Percentiles rank a stretch among this genome's conserved stretches.
phyloP scores from a whole-genome alignment of 106 monocot species.

The Dioscorea zingiberensis region DNA sequence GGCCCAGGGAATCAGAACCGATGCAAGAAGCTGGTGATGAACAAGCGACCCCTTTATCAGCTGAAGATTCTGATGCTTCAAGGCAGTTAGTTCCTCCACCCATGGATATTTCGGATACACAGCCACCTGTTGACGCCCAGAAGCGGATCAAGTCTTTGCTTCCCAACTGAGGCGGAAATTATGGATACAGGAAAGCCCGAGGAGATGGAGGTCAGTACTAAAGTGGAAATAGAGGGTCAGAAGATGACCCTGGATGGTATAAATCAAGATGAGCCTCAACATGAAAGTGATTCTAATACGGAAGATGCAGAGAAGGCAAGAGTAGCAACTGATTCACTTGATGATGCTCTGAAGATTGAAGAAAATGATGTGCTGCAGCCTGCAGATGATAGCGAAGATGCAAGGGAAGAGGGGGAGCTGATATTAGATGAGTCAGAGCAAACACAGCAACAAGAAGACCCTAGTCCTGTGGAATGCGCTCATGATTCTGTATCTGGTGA shows the following conservation, averaged over 20 bases:
- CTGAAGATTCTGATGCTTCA: too few relatives aligned
- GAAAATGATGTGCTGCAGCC: constrained; percentile 22
- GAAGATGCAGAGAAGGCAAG: constrained; percentile 30
- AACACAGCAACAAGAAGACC: constrained; percentile 28
- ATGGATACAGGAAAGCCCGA: too few relatives aligned
- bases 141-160: constrained; percentile 19
- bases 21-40: constrained; percentile 15
- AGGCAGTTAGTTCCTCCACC: constrained; percentile 1
- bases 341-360: constrained; percentile 28
- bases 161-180: constrained; percentile 20
- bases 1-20: constrained; percentile 26
- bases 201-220: too few relatives aligned
- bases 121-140: constrained; percentile 19
- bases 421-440: constrained; percentile 50
- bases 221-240: too few relatives aligned
- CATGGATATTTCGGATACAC: constrained; percentile 21
- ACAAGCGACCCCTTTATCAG: too few relatives aligned
- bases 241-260: too few relatives aligned
- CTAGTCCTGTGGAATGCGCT: constrained; percentile 4
- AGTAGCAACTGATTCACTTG: constrained; percentile 7
- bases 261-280: constrained; percentile 25
- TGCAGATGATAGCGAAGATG: constrained; percentile 39
- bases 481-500: constrained; percentile 17
- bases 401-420: constrained; percentile 64
- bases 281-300: constrained; percentile 24